A percentile compares a stretch with the other conserved stretches of the same genome.
phyloP scores from a whole-genome alignment of 257 asterid species.

The Rehmannia glutinosa region DNA sequence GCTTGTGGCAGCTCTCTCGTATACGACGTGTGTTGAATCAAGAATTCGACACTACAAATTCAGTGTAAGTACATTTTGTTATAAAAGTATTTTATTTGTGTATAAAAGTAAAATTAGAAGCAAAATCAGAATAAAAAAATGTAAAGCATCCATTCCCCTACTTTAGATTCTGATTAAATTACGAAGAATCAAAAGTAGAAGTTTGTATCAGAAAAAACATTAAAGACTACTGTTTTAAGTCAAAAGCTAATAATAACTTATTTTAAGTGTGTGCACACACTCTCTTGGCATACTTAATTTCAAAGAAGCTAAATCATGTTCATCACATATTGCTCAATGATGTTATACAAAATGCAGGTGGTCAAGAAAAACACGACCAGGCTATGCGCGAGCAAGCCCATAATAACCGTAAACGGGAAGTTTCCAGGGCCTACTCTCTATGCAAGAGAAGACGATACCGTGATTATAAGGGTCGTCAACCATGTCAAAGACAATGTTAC shows the following conservation, averaged over 20 bases:
- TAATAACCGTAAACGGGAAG: slow-evolving; percentile 54
- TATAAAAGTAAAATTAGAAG: no score
- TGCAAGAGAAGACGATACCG: slow-evolving; percentile 68
- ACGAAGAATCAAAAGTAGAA: no score
- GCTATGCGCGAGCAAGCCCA: slow-evolving; percentile 57
- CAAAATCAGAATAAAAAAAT: no score
- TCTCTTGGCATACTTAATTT: no score
- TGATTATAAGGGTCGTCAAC: slow-evolving; percentile 53
- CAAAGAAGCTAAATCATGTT: not conserved
- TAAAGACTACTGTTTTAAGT: no score
- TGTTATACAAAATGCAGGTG: slow-evolving; percentile 40
- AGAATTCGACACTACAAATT: slow-evolving; percentile 55
- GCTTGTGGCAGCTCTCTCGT: slow-evolving; percentile 20
- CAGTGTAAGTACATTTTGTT: slow-evolving; percentile 31
- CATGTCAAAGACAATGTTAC: slow-evolving; percentile 64
- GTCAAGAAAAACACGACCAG: slow-evolving; percentile 41
- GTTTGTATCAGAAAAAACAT: no score
- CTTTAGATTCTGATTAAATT: no score
- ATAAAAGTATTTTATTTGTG: not conserved
- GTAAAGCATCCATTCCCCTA: no score
- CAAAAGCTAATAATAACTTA: no score
- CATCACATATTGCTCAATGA: not conserved
- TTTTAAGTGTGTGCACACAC: no score
- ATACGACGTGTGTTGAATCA: slow-evolving; percentile 29
- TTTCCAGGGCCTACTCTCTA: slow-evolving; percentile 76